Conservation (phyloP, 75 land plant genomes). For the Adiantum capillusveneris region DNA sequence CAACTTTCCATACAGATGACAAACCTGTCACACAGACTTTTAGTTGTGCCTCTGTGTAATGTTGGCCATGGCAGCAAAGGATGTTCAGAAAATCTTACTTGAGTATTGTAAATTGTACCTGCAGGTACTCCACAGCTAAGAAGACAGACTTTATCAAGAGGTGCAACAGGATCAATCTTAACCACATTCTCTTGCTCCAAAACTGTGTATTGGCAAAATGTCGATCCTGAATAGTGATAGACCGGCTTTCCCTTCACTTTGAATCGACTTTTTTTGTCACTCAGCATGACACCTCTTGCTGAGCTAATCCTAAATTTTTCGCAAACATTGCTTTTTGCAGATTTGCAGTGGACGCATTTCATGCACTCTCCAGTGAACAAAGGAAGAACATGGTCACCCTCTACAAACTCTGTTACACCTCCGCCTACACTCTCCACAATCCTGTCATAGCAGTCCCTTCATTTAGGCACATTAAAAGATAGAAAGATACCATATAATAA, state of each 20-base stretch:
- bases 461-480: no score
- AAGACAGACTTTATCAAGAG: slow-evolving; percentile 76
- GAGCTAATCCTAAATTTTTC: slow-evolving; percentile 53
- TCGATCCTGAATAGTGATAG: slow-evolving; percentile 85
- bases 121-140: slow-evolving; percentile 87
- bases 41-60: no score
- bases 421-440: slow-evolving; percentile 88
- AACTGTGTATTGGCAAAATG: slow-evolving; percentile 87
- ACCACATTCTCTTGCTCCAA: slow-evolving; percentile 81
- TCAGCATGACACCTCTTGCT: slow-evolving; percentile 67
- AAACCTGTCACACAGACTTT: slow-evolving; percentile 11
- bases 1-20: slow-evolving; percentile 89
- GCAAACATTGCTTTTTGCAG: slow-evolving; percentile 76
- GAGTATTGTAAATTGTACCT: slow-evolving; percentile 32
- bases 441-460: slow-evolving; percentile 28
- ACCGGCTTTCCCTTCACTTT: slow-evolving; percentile 69
- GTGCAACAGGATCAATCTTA: slow-evolving; percentile 52
- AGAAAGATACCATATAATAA: no score
- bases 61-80: no score
- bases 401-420: slow-evolving; percentile 61
- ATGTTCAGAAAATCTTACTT: not conserved
- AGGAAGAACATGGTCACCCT: slow-evolving; percentile 89
- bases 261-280: slow-evolving; percentile 74
- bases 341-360: slow-evolving; percentile 57
- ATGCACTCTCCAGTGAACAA: slow-evolving; percentile 83